These are phyloP conservation scores for Ramalina peruviana DNA, from an alignment of 495 filamentous ascomycete species.

Conservation along the genomic window DNA sequence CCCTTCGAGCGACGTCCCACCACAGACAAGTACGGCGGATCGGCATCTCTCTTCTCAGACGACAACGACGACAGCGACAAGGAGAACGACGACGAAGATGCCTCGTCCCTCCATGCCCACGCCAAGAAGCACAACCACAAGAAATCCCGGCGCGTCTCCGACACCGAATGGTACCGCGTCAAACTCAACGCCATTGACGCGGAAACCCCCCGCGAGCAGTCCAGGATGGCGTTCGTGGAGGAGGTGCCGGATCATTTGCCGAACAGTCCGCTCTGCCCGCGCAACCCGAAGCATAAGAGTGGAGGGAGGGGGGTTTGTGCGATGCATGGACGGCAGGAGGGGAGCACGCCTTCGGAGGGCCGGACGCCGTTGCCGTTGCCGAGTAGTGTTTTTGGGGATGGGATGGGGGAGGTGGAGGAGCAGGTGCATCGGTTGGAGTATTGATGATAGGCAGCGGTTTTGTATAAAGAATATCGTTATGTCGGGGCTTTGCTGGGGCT, in stretches of 20 bases:
- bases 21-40: background rate
- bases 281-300: conserved; percentile 38
- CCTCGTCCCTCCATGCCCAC: background rate
- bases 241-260: conserved; percentile 52
- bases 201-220: background rate
- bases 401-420: background rate
- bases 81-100: background rate
- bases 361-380: too few species aligned
- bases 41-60: background rate
- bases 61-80: background rate
- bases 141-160: background rate
- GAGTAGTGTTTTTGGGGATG: conserved; percentile 13
- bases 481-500: too few species aligned
- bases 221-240: conserved; percentile 29
- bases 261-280: conserved; percentile 49
- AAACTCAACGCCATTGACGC: conserved; percentile 9
- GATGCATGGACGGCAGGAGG: conserved; percentile 14
- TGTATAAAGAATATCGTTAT: too few species aligned
- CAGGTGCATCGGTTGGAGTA: background rate
- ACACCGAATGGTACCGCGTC: conserved; percentile 12
- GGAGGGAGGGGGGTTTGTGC: conserved; percentile 41
- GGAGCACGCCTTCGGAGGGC: background rate
- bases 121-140: background rate
- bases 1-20: background rate
- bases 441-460: background rate